Conservation (phyloP, 106 monocot species). For the Dioscorea zingiberensis region DNA sequence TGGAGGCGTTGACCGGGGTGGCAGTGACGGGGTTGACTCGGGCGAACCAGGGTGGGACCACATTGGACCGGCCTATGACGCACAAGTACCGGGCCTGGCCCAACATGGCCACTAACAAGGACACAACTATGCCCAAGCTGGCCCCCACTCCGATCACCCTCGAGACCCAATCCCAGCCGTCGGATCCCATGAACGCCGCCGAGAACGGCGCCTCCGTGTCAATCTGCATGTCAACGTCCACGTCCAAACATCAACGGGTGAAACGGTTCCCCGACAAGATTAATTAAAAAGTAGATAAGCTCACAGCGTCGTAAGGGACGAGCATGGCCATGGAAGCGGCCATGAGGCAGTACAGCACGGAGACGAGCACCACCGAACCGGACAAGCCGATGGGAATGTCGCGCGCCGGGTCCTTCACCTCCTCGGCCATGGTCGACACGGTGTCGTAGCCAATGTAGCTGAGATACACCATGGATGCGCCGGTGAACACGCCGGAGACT, state of each 20-base stretch:
- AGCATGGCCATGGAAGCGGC: slow-evolving; percentile 86
- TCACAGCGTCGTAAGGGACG: slow-evolving; percentile 84
- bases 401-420: slow-evolving; percentile 56
- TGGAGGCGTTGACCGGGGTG: slow-evolving; percentile 89
- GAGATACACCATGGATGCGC: slow-evolving; percentile 78
- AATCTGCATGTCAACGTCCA: slow-evolving; percentile 53
- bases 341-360: slow-evolving; percentile 88
- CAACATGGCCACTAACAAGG: slow-evolving; percentile 80
- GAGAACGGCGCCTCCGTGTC: slow-evolving; percentile 75
- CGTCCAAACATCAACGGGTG: too few species aligned
- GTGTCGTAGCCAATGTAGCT: slow-evolving; percentile 99
- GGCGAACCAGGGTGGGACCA: slow-evolving; percentile 72
- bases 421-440: slow-evolving; percentile 99
- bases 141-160: slow-evolving; percentile 87
- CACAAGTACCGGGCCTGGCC: slow-evolving; percentile 96
- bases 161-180: slow-evolving; percentile 75
- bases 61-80: slow-evolving; percentile 78
- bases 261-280: too few species aligned
- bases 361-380: slow-evolving; percentile 79
- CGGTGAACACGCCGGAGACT: slow-evolving; percentile 61
- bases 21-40: slow-evolving; percentile 54
- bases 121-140: slow-evolving; percentile 83
- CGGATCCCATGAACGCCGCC: slow-evolving; percentile 51
- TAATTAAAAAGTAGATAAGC: not conserved
- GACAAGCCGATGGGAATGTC: slow-evolving; percentile 91